Evolutionary conservation across 352 stramenopile species (phyloP).

Genomic region (Phytophthora sojae): DNA sequence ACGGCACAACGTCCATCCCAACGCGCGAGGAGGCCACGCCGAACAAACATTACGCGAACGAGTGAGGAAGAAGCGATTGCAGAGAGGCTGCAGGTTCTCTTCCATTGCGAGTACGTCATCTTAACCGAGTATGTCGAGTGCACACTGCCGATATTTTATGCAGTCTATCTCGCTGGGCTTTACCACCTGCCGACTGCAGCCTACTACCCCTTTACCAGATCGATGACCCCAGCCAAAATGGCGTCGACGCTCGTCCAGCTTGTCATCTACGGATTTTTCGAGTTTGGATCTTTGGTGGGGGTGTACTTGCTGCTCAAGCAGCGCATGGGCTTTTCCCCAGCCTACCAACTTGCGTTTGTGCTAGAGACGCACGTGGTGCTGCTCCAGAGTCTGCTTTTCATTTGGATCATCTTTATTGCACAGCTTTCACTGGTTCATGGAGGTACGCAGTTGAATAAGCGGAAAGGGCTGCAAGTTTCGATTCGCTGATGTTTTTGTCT

Average conservation of each 20-base stretch:
- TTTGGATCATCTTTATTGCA: constrained; percentile 41
- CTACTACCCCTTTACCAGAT: constrained; percentile 29
- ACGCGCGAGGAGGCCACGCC: neutral
- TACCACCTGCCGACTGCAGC: constrained; percentile 17
- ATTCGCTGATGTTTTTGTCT: neutral
- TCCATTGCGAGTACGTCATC: constrained; percentile 29
- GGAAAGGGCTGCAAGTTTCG: neutral
- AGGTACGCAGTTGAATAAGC: constrained; percentile 6
- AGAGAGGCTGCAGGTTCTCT: constrained; percentile 22
- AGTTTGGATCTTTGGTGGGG: constrained; percentile 20
- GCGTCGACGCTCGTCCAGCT: constrained; percentile 11
- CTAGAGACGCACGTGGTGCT: constrained; percentile 40
- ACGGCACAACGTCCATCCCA: neutral
- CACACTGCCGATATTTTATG: constrained; percentile 23
- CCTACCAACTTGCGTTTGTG: constrained; percentile 52
- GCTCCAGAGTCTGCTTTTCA: constrained; percentile 38
- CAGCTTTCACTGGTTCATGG: constrained; percentile 27
- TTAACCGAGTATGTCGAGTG: constrained; percentile 34
- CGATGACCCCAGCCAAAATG: constrained; percentile 14
- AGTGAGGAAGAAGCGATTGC: constrained; percentile 3
- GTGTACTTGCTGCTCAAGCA: constrained; percentile 20
- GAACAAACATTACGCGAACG: neutral
- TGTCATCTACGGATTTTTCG: constrained; percentile 16
- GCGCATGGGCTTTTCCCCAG: constrained; percentile 29
- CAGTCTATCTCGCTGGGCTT: constrained; percentile 18